A percentile compares a stretch with the other conserved stretches of the same genome.
These are phyloP conservation scores for Orbilia javanica DNA, from an alignment of 2,329 filamentous ascomycete species.

Conservation along the genomic window DNA sequence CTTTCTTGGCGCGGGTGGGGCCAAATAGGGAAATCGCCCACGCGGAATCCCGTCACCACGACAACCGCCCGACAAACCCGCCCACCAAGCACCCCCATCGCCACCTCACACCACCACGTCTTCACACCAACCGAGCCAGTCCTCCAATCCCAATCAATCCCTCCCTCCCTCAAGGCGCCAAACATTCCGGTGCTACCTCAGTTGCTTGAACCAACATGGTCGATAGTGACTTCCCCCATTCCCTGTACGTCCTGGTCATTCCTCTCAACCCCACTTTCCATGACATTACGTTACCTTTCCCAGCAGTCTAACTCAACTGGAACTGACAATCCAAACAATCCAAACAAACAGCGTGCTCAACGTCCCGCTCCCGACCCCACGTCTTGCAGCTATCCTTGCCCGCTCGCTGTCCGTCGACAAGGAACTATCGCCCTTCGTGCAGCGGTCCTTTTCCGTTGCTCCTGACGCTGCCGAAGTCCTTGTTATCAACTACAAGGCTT, in stretches of 20 bases:
- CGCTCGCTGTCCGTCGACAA: conserved; percentile 79
- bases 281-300: conserved; percentile 12
- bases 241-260: conserved; percentile 39
- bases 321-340: neutral
- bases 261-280: conserved; percentile 20
- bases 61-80: conserved; percentile 18
- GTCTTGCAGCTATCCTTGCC: conserved; percentile 80
- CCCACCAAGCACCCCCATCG: conserved; percentile 2
- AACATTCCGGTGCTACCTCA: conserved; percentile 35
- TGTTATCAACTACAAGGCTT: conserved; percentile 83
- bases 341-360: conserved; percentile 73
- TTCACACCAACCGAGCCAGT: neutral
- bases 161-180: conserved; percentile 9
- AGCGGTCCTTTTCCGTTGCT: conserved; percentile 71
- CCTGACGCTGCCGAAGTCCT: conserved; percentile 36
- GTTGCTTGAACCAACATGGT: conserved; percentile 16
- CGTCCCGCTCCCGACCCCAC: conserved; percentile 84
- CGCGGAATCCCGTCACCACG: conserved; percentile 23
- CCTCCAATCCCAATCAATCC: neutral
- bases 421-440: conserved; percentile 87
- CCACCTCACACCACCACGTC: conserved; percentile 11
- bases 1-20: conserved; percentile 22
- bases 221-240: conserved; percentile 44
- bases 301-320: neutral
- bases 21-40: conserved; percentile 17